Base-by-base conservation (phyloP, 2,329 filamentous ascomycete species). In the Juglanconis oblonga region DNA sequence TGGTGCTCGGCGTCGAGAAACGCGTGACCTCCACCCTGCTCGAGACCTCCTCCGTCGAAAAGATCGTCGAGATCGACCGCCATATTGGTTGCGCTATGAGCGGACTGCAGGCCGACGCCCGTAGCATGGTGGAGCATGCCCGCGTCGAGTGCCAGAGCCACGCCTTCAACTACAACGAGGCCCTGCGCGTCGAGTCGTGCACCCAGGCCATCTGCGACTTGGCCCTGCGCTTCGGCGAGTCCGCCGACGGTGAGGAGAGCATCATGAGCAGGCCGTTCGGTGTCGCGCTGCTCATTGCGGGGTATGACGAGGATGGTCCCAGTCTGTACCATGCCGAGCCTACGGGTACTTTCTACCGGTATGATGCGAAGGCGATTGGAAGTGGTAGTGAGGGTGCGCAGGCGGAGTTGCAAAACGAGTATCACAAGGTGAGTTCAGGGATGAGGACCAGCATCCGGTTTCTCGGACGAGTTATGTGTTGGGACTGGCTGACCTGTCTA, bases 31-130 rank as follows among this genome's bases (percentile, higher is more conserved):
- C 92, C 61, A 96, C 94, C 64, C 89, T 99, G 64, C 91, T 99
- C 71, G 95, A 98, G 79, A 96, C 95, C 36, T 96, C 91, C 51
- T 97, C 93, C 45, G 95, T 99, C 71, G 95, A 99, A 79, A 99
- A 99, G 87, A 98, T 99, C 71, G 94, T 99, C 76, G 95, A 99
- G 77, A 98, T 99, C 76, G 95, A 99, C 81, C 87, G 91, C 74
- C 95, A 99, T 81, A 97, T 99, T 70, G 95, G 95, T 71, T 98
- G 95, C 79, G 95, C 95, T 79, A 99, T 99, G 93, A 95, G 90
- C 42, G 95, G 95, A 51, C 86, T 99, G 66, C 95, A 99, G 82
- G 95, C 95, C 71, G 95, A 99, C 76, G 95, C 95, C 65, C 90
- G 95, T 72, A 95, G 90, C 78, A 96, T 99, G 90, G 87, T 99